These are phyloP conservation scores for Leccinum boreale DNA, from an alignment of 768 basidiomycete species.

Conservation along the genomic window DNA sequence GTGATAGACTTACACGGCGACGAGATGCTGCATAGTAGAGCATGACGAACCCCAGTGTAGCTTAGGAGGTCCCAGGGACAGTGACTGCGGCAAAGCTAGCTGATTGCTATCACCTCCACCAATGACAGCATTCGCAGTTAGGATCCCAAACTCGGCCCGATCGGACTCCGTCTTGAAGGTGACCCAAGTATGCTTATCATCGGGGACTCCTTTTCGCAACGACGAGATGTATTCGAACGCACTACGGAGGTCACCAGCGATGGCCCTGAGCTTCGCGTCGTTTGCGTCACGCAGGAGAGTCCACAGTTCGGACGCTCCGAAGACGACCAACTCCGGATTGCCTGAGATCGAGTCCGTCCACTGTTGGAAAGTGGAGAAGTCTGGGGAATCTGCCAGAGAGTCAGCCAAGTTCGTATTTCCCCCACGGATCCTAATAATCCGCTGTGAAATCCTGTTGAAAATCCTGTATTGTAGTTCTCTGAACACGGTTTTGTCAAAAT, in stretches of 20 bases:
- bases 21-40: not conserved
- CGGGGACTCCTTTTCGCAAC: not conserved
- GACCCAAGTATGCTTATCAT: constrained; percentile 4
- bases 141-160: constrained; percentile 3
- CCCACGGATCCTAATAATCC: constrained; percentile 4
- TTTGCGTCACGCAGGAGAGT: constrained; percentile 1
- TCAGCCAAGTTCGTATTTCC: constrained; percentile 1
- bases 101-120: constrained; percentile 1
- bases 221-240: constrained; percentile 5
- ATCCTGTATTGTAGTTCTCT: not conserved
- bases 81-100: not conserved
- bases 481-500: constrained; percentile 1
- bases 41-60: not conserved
- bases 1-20: not conserved
- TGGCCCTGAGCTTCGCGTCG: not conserved
- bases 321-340: not conserved
- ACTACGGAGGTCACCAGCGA: constrained; percentile 1
- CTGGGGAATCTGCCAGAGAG: not conserved
- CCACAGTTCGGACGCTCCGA: constrained; percentile 2
- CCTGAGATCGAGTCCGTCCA: constrained; percentile 1
- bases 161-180: not conserved
- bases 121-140: constrained; percentile 4
- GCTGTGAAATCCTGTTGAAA: constrained; percentile 5
- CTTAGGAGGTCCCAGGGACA: constrained; percentile 3
- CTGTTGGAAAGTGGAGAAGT: not conserved